Conservation (phyloP, 768 basidiomycete genomes). For the Mrakia blollopis region DNA sequence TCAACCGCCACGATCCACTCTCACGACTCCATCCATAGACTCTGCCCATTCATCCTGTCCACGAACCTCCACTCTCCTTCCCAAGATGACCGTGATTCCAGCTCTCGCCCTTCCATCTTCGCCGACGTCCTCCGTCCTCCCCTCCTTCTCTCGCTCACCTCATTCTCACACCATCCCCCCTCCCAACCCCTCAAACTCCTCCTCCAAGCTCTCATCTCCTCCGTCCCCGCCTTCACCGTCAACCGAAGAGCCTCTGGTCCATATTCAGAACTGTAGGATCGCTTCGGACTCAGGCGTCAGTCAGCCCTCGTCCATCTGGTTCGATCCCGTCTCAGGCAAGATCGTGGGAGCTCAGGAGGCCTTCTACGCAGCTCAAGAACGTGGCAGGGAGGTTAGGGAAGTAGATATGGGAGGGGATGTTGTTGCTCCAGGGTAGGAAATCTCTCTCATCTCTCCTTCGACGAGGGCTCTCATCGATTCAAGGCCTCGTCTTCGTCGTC, state of each 20-base stretch:
- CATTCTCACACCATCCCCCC: not conserved
- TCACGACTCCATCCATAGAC: no score
- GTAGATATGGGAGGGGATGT: conserved; percentile 18
- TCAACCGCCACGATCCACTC: not conserved
- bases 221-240: not conserved
- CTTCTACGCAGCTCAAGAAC: conserved; percentile 2
- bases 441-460: no score
- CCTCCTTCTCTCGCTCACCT: conserved; percentile 7
- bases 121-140: not conserved
- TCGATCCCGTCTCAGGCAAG: conserved; percentile 9
- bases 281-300: not conserved
- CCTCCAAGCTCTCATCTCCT: not conserved
- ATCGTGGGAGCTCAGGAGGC: conserved; percentile 16
- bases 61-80: not conserved
- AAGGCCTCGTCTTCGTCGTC: not conserved
- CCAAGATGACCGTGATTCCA: conserved; percentile 1
- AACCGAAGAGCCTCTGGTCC: not conserved
- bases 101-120: not conserved
- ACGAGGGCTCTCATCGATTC: not conserved
- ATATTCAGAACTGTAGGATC: conserved; percentile 1
- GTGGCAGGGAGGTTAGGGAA: not conserved
- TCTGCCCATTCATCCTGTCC: not conserved
- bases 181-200: not conserved
- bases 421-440: conserved; percentile 27
- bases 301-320: conserved; percentile 11